Base-by-base conservation (phyloP, 1,284 basidiomycete species). In the Rhodotorula glutinis region DNA sequence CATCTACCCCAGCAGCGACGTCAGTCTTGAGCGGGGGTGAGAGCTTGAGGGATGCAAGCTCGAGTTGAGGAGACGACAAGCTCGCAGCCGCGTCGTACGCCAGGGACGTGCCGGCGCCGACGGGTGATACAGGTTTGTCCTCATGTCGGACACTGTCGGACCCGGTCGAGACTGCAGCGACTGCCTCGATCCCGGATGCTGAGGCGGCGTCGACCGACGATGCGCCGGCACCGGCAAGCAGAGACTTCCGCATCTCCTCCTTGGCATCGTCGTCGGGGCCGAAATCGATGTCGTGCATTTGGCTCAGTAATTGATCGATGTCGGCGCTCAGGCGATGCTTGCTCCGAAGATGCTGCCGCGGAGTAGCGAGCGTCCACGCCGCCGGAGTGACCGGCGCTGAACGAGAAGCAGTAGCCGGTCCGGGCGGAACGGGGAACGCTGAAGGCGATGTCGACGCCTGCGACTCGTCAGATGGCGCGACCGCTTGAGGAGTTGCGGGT, bases 231-330 rank as follows among this genome's bases (percentile, higher is more conserved):
- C 1, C 29, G 25, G 14, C 43, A 5, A 13, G 10, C 19, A 29
- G 29, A 43, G 29, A 27, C 21, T n/a, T 19, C 29, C 13, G 44
- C 56, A 33, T 43, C 23, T 29, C 27, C 40, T 44, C 55, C 41
- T 33, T 19, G 10, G 44, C 62, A 4, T 58, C 60, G 30, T 63
- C 67, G 27, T 60, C 70, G 17, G 53, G 49, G 4, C 65, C 65
- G 52, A 72, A 72, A 38, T 72, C 71, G 40, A 69, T 63, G 14
- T 69, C 64, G 55, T 62, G 58, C 67, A 73, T 70, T 57, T 70
- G 68, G n/a, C 49, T 57, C 27, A 73, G 53, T 9, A 73, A 62
- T 30, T 60, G 47, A 52, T 73, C 71, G 33, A 73, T 67, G 41
- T 73, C 68, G 13, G 65, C 63, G 56, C 57, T 66, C 27, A 70